Percentiles rank a stretch among this genome's conserved stretches.
Conservation (phyloP, 345 rosid genomes). For the Sonneratia caseolaris region DNA sequence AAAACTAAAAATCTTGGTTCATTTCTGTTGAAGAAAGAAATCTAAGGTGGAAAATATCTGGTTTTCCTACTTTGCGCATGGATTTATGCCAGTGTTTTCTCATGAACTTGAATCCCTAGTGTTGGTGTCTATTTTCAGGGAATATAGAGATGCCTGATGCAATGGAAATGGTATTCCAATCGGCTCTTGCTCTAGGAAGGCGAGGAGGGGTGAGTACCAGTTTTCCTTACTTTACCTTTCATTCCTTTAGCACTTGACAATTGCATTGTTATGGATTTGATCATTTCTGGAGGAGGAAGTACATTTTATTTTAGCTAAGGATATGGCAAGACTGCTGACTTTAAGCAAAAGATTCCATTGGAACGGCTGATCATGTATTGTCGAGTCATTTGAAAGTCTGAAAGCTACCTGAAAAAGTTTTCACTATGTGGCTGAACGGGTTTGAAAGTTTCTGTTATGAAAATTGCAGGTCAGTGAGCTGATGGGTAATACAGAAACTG, state of each 20-base stretch:
- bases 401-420: neutral
- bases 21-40: too few relatives aligned
- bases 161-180: conserved; percentile 84
- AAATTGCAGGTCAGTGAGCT: conserved; percentile 59
- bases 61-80: too few relatives aligned
- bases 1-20: too few relatives aligned
- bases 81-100: neutral
- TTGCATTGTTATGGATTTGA: neutral
- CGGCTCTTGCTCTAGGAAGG: conserved; percentile 78
- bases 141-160: conserved; percentile 82
- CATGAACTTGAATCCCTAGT: neutral
- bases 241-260: neutral
- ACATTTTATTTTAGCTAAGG: neutral
- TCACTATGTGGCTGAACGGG: too few relatives aligned
- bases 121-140: conserved; percentile 33
- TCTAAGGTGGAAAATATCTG: too few relatives aligned
- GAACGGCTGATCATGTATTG: too few relatives aligned
- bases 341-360: neutral
- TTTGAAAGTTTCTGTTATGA: neutral
- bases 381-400: too few relatives aligned
- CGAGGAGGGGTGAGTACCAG: conserved; percentile 66
- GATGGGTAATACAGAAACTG: conserved; percentile 60
- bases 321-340: neutral
- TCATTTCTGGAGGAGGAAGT: neutral
- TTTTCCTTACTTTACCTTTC: neutral